These are phyloP conservation scores for Aphanoascus verrucosus DNA, from an alignment of 2,329 filamentous ascomycete species.

Conservation along the genomic window DNA sequence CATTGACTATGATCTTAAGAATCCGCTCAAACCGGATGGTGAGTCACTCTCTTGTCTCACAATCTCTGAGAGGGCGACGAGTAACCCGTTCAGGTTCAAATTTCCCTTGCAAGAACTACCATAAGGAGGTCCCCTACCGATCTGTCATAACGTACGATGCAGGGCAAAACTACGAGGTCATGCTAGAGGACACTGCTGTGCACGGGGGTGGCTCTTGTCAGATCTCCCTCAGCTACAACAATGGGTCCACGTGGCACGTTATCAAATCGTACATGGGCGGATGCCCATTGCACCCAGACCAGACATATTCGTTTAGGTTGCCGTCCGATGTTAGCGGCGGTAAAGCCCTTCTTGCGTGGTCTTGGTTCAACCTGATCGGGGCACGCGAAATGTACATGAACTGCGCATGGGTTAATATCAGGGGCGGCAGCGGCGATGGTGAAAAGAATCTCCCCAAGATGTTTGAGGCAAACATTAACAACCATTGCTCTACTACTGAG, in stretches of 20 bases:
- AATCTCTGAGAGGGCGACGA: neutral
- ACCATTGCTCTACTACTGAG: constrained; percentile 5
- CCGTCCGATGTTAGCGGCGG: constrained; percentile 52
- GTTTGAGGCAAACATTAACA: constrained; percentile 11
- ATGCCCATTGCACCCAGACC: constrained; percentile 38
- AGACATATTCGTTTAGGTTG: constrained; percentile 54
- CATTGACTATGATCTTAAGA: constrained; percentile 4
- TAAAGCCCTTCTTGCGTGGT: constrained; percentile 61
- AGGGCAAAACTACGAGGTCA: constrained; percentile 53
- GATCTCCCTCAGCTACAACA: constrained; percentile 62
- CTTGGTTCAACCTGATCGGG: constrained; percentile 59
- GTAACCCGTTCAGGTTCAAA: constrained; percentile 43
- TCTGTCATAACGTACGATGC: constrained; percentile 52
- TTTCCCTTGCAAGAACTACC: constrained; percentile 67
- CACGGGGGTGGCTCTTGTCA: constrained; percentile 70
- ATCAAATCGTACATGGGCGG: constrained; percentile 51
- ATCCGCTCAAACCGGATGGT: neutral
- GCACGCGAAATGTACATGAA: constrained; percentile 57
- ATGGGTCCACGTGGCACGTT: constrained; percentile 58
- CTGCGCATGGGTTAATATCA: constrained; percentile 60
- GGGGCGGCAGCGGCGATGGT: constrained; percentile 17
- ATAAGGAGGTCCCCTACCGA: constrained; percentile 39
- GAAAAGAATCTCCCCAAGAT: constrained; percentile 5
- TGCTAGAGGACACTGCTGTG: constrained; percentile 49
- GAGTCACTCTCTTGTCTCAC: neutral